Evolutionary conservation across 2,329 filamentous ascomycete genomes (phyloP).

Genomic region (Mollisia scopiformis): DNA sequence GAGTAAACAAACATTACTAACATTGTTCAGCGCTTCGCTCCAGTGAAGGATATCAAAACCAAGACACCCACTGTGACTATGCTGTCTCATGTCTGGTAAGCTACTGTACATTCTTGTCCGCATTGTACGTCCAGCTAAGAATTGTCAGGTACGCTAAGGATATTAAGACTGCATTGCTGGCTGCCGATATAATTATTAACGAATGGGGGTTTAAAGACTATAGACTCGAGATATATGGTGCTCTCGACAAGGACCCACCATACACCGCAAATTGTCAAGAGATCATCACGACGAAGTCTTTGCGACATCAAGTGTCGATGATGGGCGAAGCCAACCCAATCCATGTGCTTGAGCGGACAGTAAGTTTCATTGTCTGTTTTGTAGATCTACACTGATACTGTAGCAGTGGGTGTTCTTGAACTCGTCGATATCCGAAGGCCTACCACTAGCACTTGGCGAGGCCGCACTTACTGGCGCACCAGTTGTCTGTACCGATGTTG

Average conservation of each 20-base stretch:
- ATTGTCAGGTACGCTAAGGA: slow-evolving; percentile 50
- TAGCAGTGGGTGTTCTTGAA: slow-evolving; percentile 38
- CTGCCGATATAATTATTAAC: slow-evolving; percentile 67
- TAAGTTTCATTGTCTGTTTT: neutral
- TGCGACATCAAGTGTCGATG: slow-evolving; percentile 31
- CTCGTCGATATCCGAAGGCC: slow-evolving; percentile 57
- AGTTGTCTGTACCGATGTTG: slow-evolving; percentile 59
- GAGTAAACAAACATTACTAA: neutral
- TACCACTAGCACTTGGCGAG: slow-evolving; percentile 58
- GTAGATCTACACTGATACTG: neutral
- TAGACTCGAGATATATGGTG: slow-evolving; percentile 63
- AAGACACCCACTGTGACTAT: slow-evolving; percentile 64
- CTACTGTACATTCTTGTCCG: too few relatives aligned
- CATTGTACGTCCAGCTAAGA: too few relatives aligned
- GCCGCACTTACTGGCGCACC: slow-evolving; percentile 58
- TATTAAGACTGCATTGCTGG: slow-evolving; percentile 65
- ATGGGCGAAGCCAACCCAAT: slow-evolving; percentile 46
- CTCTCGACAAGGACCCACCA: slow-evolving; percentile 62
- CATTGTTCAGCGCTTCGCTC: slow-evolving; percentile 51
- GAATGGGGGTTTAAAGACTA: slow-evolving; percentile 68
- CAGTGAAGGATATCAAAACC: slow-evolving; percentile 61
- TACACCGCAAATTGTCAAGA: slow-evolving; percentile 62
- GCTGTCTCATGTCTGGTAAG: slow-evolving; percentile 57
- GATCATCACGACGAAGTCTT: slow-evolving; percentile 34
- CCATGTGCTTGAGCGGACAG: slow-evolving; percentile 40